These are phyloP conservation scores for Ramalina intermedia DNA, from an alignment of 495 filamentous ascomycete genomes.

Conservation along the genomic window DNA sequence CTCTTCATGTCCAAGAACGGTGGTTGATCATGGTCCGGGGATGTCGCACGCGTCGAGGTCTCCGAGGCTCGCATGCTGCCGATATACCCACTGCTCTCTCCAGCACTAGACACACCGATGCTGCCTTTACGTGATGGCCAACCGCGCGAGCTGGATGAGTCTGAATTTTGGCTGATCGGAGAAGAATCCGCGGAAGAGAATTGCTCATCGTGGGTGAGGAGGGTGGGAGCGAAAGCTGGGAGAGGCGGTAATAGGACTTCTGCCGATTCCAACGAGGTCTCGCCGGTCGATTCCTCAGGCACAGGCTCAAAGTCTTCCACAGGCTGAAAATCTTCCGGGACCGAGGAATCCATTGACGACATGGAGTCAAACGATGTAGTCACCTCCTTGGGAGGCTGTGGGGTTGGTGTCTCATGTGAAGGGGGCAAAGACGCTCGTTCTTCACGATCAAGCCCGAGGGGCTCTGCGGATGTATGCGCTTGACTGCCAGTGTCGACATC, in stretches of 20 bases:
- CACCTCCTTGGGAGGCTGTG: too few species aligned
- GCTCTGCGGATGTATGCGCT: not conserved
- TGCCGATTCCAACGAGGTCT: not conserved
- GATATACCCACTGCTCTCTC: conserved; percentile 58
- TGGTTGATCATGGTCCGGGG: conserved; percentile 42
- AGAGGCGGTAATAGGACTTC: conserved; percentile 19
- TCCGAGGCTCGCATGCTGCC: conserved; percentile 68
- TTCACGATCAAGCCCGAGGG: too few species aligned
- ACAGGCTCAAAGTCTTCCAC: not conserved
- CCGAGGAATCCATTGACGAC: too few species aligned
- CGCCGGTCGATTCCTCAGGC: not conserved
- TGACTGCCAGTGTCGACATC: not conserved
- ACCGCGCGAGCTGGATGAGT: not conserved
- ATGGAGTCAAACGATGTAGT: too few species aligned
- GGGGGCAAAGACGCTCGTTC: too few species aligned
- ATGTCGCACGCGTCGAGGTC: conserved; percentile 80
- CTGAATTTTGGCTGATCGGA: not conserved
- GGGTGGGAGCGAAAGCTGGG: conserved; percentile 14
- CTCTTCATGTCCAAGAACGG: conserved; percentile 13
- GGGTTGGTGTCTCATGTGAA: too few species aligned
- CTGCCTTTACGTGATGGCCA: conserved; percentile 21
- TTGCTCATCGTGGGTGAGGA: conserved; percentile 15
- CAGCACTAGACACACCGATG: conserved; percentile 38
- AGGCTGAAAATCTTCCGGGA: not conserved
- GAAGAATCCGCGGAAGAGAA: not conserved